phyloP scores from a whole-genome alignment of 2,329 filamentous ascomycete genomes.

The Samsoniella hepiali region DNA sequence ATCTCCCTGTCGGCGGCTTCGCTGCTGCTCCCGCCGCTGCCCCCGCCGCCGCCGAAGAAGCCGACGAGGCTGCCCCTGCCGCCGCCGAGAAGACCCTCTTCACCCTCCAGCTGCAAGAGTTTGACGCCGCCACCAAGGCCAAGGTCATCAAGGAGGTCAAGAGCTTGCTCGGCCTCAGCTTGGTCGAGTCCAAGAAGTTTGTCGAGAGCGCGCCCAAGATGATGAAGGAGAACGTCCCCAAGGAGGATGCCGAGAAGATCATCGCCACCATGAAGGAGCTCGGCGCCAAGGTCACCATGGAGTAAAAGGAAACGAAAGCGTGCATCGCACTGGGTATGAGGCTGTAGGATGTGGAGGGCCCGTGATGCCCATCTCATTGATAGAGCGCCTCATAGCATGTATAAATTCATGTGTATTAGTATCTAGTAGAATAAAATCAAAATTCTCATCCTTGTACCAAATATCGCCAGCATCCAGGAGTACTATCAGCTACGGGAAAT shows the following conservation, averaged over 20 bases:
- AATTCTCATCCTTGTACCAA: constrained; percentile 1
- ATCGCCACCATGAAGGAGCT: constrained; percentile 90
- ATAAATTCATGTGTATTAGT: constrained; percentile 34
- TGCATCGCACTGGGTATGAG: constrained; percentile 4
- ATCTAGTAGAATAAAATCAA: constrained; percentile 18
- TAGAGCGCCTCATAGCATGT: constrained; percentile 21
- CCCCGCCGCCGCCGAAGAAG: constrained; percentile 66
- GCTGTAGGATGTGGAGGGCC: constrained; percentile 5
- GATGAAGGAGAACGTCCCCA: constrained; percentile 98
- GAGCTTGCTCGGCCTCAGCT: constrained; percentile 84
- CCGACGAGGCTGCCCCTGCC: constrained; percentile 81
- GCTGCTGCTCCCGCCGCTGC: constrained; percentile 64
- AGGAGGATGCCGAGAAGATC: constrained; percentile 99
- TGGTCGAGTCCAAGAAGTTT: constrained; percentile 99
- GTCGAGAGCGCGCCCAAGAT: constrained; percentile 96
- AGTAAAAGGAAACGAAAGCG: constrained; percentile 54
- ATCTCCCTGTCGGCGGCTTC: constrained; percentile 92
- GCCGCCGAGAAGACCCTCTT: constrained; percentile 97
- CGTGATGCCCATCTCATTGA: constrained; percentile 3
- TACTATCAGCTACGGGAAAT: neutral
- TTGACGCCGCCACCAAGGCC: constrained; percentile 85
- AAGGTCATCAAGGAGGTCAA: constrained; percentile 99
- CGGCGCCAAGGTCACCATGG: constrained; percentile 85
- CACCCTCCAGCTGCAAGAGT: constrained; percentile 87
- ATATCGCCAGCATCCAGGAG: constrained; percentile 2